Conservation (phyloP, 1,284 basidiomycete species). For the Xerocomus cyaneibrunnescens region DNA sequence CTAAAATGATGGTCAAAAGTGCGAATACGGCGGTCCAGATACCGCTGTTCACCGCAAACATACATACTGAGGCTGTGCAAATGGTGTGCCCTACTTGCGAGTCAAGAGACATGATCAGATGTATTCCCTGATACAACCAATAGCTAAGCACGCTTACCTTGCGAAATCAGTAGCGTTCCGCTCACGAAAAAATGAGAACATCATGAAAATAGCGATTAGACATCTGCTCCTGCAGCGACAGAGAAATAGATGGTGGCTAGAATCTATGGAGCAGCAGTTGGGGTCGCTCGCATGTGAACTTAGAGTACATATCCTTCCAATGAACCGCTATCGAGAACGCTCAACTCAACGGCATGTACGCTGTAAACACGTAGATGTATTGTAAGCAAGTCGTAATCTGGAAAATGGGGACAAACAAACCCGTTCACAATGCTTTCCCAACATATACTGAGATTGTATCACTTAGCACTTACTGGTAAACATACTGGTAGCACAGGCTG, state of each 20-base stretch:
- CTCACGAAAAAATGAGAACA: background rate
- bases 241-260: background rate
- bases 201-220: background rate
- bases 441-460: constrained; percentile 14
- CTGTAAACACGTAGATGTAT: background rate
- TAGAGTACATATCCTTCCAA: background rate
- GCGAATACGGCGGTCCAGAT: constrained; percentile 18
- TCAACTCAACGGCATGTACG: background rate
- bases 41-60: constrained; percentile 19
- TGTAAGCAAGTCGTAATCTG: background rate
- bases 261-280: background rate
- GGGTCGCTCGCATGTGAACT: background rate
- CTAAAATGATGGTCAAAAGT: constrained; percentile 8
- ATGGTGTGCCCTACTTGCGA: constrained; percentile 3
- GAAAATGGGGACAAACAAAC: constrained; percentile 1
- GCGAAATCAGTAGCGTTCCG: background rate
- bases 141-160: background rate
- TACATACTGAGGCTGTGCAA: constrained; percentile 11
- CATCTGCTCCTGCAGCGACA: background rate
- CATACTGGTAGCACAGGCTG: constrained; percentile 6
- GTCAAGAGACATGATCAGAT: background rate
- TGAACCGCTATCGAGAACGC: background rate
- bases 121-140: background rate
- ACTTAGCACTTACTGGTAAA: too few species aligned
- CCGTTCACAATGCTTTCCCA: constrained; percentile 2